A percentile compares a stretch with the other conserved stretches of the same genome.
phyloP scores from a whole-genome alignment of 495 filamentous ascomycete species.

The Beverwykella pulmonaria region DNA sequence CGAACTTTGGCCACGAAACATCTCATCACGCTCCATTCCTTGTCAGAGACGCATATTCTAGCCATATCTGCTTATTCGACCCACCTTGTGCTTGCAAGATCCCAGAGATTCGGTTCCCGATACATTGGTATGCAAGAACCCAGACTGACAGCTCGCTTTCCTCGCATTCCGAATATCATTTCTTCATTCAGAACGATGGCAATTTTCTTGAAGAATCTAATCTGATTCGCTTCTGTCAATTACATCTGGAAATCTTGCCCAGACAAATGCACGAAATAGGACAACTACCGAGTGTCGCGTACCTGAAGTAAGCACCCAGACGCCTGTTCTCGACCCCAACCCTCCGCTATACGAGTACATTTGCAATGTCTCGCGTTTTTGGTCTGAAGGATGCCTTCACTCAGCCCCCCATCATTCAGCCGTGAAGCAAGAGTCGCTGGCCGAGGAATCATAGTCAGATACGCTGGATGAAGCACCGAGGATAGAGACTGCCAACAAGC shows the following conservation, averaged over 20 bases:
- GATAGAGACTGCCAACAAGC: not conserved
- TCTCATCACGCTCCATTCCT: not conserved
- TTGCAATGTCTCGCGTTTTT: constrained; percentile 3
- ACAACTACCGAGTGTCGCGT: not conserved
- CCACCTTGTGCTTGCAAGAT: not conserved
- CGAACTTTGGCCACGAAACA: not conserved
- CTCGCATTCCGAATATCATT: constrained; percentile 17
- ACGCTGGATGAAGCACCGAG: not conserved
- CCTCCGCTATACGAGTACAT: constrained; percentile 4
- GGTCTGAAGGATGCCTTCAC: not conserved
- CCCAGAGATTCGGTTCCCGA: constrained; percentile 9
- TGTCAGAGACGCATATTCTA: not conserved
- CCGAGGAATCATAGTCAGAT: constrained; percentile 1
- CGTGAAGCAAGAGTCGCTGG: not conserved
- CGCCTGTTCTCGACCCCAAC: not conserved
- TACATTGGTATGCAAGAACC: not conserved
- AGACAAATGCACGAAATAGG: not conserved
- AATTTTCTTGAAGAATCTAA: not conserved
- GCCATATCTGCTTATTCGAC: constrained; percentile 2
- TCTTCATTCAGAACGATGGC: not conserved
- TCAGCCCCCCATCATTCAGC: not conserved
- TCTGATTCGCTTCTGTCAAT: not conserved
- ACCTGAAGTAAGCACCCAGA: not conserved
- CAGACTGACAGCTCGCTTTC: not conserved
- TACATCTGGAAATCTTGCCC: not conserved